Evolutionary conservation across 2,329 filamentous ascomycete genomes (phyloP).

Genomic region (Fusarium sp.): DNA sequence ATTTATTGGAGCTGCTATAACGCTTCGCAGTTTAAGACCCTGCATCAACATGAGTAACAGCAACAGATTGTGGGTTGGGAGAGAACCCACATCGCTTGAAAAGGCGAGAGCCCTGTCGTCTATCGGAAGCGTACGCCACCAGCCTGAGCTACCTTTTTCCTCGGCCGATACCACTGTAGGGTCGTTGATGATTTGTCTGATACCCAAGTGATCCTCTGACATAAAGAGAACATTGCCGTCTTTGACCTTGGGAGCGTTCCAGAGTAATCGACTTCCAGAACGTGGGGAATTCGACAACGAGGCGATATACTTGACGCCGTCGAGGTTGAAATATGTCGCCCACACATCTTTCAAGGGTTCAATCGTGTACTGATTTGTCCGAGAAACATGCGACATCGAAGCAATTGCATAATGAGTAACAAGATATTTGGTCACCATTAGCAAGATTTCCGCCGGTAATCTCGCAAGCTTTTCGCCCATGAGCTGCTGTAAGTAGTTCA

Average conservation of each 20-base stretch:
- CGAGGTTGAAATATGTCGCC: constrained; percentile 25
- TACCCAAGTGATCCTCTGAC: constrained; percentile 34
- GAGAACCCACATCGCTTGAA: constrained; percentile 22
- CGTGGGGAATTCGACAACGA: constrained; percentile 23
- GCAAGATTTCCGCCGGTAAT: constrained; percentile 23
- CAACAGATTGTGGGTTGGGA: accelerated
- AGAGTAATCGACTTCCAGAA: constrained; percentile 8
- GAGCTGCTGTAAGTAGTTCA: constrained; percentile 8
- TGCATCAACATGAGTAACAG: constrained; percentile 8
- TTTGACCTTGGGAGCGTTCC: not conserved
- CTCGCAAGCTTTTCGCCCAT: constrained; percentile 1
- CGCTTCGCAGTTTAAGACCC: constrained; percentile 32
- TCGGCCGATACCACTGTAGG: not conserved
- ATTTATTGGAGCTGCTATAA: constrained; percentile 1
- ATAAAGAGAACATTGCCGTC: constrained; percentile 14
- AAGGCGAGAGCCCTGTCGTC: constrained; percentile 1
- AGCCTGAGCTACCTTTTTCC: not conserved
- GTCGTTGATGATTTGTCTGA: constrained; percentile 18
- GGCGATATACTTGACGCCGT: constrained; percentile 29
- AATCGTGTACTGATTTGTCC: constrained; percentile 1
- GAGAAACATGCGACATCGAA: constrained; percentile 7
- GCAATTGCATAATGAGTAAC: constrained; percentile 23
- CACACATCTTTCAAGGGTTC: constrained; percentile 23
- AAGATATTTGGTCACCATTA: constrained; percentile 15
- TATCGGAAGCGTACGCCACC: constrained; percentile 34